Conservation (phyloP, 108 stramenopile species). For the Hondaea fermentalgiana region DNA sequence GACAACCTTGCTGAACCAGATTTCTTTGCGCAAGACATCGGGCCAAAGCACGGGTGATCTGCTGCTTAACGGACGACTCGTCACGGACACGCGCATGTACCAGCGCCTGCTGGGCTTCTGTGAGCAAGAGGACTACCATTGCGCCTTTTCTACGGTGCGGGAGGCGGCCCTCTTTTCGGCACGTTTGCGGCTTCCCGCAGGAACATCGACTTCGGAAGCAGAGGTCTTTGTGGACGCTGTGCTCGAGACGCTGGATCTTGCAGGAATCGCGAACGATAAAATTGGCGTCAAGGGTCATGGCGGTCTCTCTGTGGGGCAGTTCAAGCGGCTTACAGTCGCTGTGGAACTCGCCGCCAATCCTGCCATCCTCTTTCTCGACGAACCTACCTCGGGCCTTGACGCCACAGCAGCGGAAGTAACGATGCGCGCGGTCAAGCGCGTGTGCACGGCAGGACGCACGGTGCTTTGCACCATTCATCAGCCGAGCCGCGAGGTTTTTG, state of each 20-base stretch:
- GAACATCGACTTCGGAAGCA: conserved; percentile 33
- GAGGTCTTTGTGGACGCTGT: conserved; percentile 63
- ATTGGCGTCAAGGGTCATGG: conserved; percentile 60
- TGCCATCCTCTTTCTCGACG: conserved; percentile 55
- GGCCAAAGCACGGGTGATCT: conserved; percentile 63
- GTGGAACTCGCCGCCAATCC: conserved; percentile 68
- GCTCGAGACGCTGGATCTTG: conserved; percentile 65
- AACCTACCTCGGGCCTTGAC: conserved; percentile 63
- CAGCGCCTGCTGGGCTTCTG: conserved; percentile 61
- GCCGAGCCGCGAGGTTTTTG: conserved; percentile 69
- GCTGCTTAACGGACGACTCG: conserved; percentile 14
- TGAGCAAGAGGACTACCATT: conserved; percentile 76
- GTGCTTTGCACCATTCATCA: conserved; percentile 78
- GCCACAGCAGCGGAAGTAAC: conserved; percentile 56
- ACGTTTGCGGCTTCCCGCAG: conserved; percentile 55
- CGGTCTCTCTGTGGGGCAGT: conserved; percentile 59
- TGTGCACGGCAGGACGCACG: conserved; percentile 46
- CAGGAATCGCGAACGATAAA: conserved; percentile 44
- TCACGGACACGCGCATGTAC: not conserved
- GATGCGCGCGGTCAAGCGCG: conserved; percentile 44
- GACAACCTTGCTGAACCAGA: conserved; percentile 61
- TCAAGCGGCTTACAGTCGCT: conserved; percentile 55
- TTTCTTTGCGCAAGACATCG: conserved; percentile 67
- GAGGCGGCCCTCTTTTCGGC: conserved; percentile 76
- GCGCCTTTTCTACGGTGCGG: conserved; percentile 64